Evolutionary conservation across 352 stramenopile species (phyloP), one percentile per base, ranked within the genome.

Genomic region (Phytophthora constricta): DNA sequence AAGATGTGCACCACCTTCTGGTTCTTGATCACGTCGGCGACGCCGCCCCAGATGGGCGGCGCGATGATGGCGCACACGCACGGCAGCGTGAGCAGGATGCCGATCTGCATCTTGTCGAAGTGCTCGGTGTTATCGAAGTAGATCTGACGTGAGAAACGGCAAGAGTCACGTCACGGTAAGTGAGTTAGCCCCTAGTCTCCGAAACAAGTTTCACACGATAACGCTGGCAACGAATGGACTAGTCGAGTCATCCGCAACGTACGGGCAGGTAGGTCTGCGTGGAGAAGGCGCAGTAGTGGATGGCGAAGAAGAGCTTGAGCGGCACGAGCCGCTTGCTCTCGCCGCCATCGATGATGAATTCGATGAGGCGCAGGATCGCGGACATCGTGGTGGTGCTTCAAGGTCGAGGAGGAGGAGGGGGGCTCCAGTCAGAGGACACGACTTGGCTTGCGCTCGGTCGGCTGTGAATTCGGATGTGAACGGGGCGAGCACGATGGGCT

Each of bases 31-130:
- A 90, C 53, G 45, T 93, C 86, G 33, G 82, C 79, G 9, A 80
- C 73, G 2, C 74, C 79, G 14, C 86, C 83, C 86, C 86, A 93
- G 33, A 93, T 70, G 14, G 79, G 78, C 16, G 86, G 86, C 22
- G 80, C 74, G 25, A 93, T 57, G 64, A 93, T 91, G 37, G 82
- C 69, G 53, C 83, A 93, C 16, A 93, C 74, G 57, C 83, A 88
- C 10, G 82, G 83, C 16, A 93, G 70, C 50, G 86, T 76, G 5
- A 87, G 65, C 58, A 93, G 48, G 17, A 93, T 68, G 27, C 83
- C 86, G 60, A 93, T 93, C 76, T 93, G 86, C 68, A 92, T 79
- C 79, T 89, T 89, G 76, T 78, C 68, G 41, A 80, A 87, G 69
- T 87, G 58, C 20, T 77, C 57, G 23, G 62, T 82, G 50, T 68